These are phyloP conservation scores for Linaria vulgaris DNA, from an alignment of 257 asterid species.

Conservation along the genomic window DNA sequence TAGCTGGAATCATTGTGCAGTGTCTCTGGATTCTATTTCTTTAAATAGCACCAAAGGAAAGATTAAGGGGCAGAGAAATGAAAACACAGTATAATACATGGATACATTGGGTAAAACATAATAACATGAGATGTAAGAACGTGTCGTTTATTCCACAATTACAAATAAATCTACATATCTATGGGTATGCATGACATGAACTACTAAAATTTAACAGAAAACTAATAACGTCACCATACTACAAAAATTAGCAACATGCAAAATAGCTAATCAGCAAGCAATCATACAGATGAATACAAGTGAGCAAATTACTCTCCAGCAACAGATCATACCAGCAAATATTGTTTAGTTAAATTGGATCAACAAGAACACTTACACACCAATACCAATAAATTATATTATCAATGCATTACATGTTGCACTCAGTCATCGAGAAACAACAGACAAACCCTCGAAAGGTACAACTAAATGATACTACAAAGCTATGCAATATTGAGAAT, in stretches of 20 bases:
- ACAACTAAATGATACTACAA: not conserved
- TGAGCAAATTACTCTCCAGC: not conserved
- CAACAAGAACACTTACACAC: not conserved
- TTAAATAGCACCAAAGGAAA: conserved; percentile 12
- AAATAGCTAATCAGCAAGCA: not conserved
- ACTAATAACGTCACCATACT: not conserved
- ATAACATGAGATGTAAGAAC: not conserved
- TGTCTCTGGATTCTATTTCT: too few species aligned
- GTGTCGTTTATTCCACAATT: conserved; percentile 1
- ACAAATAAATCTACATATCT: conserved; percentile 4
- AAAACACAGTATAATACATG: conserved; percentile 11
- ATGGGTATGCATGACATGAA: not conserved
- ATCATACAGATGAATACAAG: not conserved
- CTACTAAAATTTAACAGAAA: conserved; percentile 3
- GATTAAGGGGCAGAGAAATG: conserved; percentile 11
- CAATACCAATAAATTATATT: not conserved
- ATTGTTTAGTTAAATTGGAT: not conserved
- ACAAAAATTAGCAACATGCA: not conserved
- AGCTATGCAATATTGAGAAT: too few species aligned
- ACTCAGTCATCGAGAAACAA: not conserved
- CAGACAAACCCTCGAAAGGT: not conserved
- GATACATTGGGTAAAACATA: not conserved
- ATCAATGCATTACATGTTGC: not conserved
- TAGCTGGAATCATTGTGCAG: conserved; percentile 20
- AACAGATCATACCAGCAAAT: not conserved